A percentile compares a stretch with the other conserved stretches of the same genome.
Conservation (phyloP, 768 basidiomycete genomes). For the Serendipita indica region DNA sequence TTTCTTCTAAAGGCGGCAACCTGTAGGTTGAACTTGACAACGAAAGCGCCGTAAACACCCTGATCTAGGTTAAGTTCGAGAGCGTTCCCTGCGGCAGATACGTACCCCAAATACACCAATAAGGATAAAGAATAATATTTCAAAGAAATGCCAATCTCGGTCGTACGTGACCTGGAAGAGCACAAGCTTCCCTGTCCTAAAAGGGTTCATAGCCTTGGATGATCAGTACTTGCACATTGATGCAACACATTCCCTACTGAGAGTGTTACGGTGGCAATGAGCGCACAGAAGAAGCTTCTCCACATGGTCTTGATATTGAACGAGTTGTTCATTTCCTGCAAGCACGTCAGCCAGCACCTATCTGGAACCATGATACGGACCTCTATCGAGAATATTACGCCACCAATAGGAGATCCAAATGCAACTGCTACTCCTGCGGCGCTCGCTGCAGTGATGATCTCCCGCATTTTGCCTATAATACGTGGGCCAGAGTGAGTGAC, state of each 20-base stretch:
- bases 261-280: constrained; percentile 90
- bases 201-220: constrained; percentile 87
- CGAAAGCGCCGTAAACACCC: constrained; percentile 95
- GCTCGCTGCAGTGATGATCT: constrained; percentile 87
- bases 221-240: not conserved
- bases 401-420: constrained; percentile 95
- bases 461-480: constrained; percentile 39
- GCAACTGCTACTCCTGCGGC: constrained; percentile 98
- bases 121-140: constrained; percentile 90
- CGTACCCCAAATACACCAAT: constrained; percentile 90
- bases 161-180: constrained; percentile 96
- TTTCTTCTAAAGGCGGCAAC: constrained; percentile 90
- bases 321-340: constrained; percentile 92
- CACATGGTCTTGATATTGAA: constrained; percentile 99
- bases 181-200: constrained; percentile 93
- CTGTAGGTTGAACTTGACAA: constrained; percentile 93
- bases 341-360: not conserved
- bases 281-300: constrained; percentile 92
- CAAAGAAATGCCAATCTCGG: constrained; percentile 98
- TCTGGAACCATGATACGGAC: constrained; percentile 26
- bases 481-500: constrained; percentile 7
- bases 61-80: constrained; percentile 22
- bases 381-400: constrained; percentile 95
- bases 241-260: constrained; percentile 37
- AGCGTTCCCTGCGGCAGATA: constrained; percentile 8